phyloP scores from a whole-genome alignment of 345 rosid genomes.

The Dipteronia dyeriana region DNA sequence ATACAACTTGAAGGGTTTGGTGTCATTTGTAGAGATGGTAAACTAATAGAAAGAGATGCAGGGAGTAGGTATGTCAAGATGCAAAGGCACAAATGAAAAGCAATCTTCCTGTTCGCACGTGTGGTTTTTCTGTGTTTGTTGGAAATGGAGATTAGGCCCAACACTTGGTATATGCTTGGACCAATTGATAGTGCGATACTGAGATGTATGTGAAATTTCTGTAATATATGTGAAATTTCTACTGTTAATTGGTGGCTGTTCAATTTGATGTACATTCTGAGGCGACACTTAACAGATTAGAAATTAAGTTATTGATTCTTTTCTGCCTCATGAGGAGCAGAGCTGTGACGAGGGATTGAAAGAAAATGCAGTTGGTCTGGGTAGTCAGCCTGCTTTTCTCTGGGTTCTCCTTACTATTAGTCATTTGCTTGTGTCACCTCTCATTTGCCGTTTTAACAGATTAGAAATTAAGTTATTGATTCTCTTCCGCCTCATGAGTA shows the following conservation, averaged over 20 bases:
- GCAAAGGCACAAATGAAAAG: neutral
- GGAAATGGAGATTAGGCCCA: neutral
- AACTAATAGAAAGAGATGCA: conserved; percentile 8
- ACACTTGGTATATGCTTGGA: neutral
- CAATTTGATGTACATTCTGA: conserved; percentile 4
- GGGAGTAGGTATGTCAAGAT: neutral
- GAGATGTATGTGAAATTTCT: conserved; percentile 4
- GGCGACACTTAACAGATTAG: conserved; percentile 14
- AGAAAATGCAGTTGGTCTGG: conserved; percentile 19
- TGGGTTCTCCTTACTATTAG: conserved; percentile 17
- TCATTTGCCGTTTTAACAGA: conserved; percentile 20
- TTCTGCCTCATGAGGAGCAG: conserved; percentile 25
- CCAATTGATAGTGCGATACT: neutral
- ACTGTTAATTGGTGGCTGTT: neutral
- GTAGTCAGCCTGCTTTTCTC: conserved; percentile 18
- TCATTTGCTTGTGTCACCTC: conserved; percentile 11
- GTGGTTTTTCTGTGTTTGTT: conserved; percentile 9
- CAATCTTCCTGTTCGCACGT: conserved; percentile 6
- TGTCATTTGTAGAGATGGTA: neutral
- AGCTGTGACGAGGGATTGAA: conserved; percentile 21
- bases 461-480: conserved; percentile 7
- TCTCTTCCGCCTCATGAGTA: conserved; percentile 23
- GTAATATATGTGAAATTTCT: conserved; percentile 3
- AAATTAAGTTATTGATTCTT: neutral
- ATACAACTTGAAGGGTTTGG: conserved; percentile 3